Evolutionary conservation across 352 stramenopile species (phyloP).

Genomic region (Phytophthora sojae): DNA sequence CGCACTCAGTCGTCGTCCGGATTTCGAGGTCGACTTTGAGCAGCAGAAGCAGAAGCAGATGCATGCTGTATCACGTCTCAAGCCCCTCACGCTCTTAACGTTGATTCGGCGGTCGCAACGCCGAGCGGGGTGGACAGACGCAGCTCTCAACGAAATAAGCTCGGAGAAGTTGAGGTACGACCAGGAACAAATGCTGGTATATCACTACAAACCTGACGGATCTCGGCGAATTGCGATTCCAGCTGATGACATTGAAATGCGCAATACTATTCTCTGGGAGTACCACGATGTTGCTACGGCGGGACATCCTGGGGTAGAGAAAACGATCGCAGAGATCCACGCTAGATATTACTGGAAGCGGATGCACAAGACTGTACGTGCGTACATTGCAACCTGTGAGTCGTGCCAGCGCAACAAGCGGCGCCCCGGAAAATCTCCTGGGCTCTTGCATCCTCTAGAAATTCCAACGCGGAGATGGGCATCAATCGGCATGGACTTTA

Average conservation of each 20-base stretch:
- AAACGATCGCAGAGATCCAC: not conserved
- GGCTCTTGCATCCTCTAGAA: not conserved
- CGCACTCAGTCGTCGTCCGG: not conserved
- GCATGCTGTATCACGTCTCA: not conserved
- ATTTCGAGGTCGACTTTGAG: conserved; percentile 16
- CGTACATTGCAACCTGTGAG: not conserved
- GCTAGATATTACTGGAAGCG: conserved; percentile 5
- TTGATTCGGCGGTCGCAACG: not conserved
- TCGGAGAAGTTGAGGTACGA: not conserved
- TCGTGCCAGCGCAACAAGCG: not conserved
- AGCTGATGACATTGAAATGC: not conserved
- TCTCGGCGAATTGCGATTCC: not conserved
- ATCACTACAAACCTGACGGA: too few relatives aligned
- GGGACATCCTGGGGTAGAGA: not conserved
- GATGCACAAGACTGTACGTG: not conserved
- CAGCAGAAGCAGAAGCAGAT: conserved; percentile 2
- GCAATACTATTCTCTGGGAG: conserved; percentile 7
- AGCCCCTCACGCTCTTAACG: not conserved
- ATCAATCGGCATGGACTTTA: conserved; percentile 14
- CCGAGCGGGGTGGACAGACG: too few relatives aligned
- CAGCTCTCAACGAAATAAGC: too few relatives aligned
- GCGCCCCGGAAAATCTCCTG: not conserved
- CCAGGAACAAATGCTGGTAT: too few relatives aligned
- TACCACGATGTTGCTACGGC: not conserved
- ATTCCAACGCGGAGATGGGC: not conserved